Base-by-base conservation (phyloP, 306 rosid genomes). In the Acacia melanoxylon region DNA sequence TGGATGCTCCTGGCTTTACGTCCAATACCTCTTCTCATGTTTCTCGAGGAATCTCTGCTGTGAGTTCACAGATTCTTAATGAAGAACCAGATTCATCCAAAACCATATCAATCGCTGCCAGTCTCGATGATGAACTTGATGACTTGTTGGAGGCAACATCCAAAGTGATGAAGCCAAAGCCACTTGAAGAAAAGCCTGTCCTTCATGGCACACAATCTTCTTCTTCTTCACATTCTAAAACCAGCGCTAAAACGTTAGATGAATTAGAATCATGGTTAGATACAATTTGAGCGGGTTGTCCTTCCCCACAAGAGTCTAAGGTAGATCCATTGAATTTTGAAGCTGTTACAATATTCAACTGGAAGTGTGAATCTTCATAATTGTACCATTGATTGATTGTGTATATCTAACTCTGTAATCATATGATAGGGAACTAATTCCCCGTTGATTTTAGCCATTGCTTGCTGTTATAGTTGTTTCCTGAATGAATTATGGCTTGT, bases 201-300 rank as follows among this genome's bases (percentile, higher is more conserved):
- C 73, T 41, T 13, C 49, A 59, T 66, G 70, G 62, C 69, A 54
- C 78, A 35, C 88, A 63, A n/a, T 74, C 93, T 44, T 79, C 89
- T 51, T 51, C 51, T 29, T 79, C 89, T 31, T 72, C 93, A 15
- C 76, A 58, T 59, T 82, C 91, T 31, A 92, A 65, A 79, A 83
- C 84, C 75, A 87, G 81, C 84, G 58, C 91, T 76, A 66, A 81
- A 84, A 75, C 75, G 66, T 33, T 76, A 4, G 90, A 90, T 81
- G 94, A 92, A 68, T 90, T 94, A 81, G 95, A 92, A 79, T 87
- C 95, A 67, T 90, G 97, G 98, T 87, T 92, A 40, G 94, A 89
- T 86, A 89, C 97, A 74, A 80, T 92, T 72, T 92, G 89, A 88
- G 70, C 51, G 35, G 70, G 25, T 22, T 24, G 75, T 65, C 51